Base-by-base conservation (phyloP, 2,329 filamentous ascomycete genomes). In the Ceratocystis cubensis region DNA sequence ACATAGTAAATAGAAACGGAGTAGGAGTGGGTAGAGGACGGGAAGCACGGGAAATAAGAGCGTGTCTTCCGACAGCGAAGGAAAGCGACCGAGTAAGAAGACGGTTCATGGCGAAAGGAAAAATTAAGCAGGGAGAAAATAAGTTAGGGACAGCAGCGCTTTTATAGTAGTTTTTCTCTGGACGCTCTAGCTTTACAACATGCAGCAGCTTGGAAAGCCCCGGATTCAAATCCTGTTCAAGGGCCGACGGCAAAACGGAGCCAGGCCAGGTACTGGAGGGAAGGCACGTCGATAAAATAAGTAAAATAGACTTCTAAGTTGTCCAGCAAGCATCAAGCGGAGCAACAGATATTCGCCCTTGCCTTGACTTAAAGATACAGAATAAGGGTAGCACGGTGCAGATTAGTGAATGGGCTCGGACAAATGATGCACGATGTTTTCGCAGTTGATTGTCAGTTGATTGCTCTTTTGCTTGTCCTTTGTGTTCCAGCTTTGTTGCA, bases 1-100 rank as follows among this genome's bases (percentile, higher is more conserved):
- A 68, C 57, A 69, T 66, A 17, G 63, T 57, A 30, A 65, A 59
- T 17, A 61, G 56, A 48, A 68, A 66, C 22, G 67, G 44, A n/a
- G 59, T 25, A 44, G 28, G 61, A n/a, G 59, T n/a, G 30, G 56
- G 53, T 10, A 30, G 25, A 53, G 46, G 30, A 25, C 56, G 46
- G 46, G 57, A 48, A 65, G 50, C 48, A 37, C 62, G 15, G 62
- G 48, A 33, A 56, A 64, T 25, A 8, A 65, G 56, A 48, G 56
- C 33, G 2, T 53, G 22, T 65, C 56, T 65, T 56, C 56, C 56
- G 44, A 65, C 44, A 50, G 41, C 56, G 61, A 66, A 33, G 5
- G 65, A 56, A 22, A 63, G 61, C 48, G 59, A 37, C 45, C 65
- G 65, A 46, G 59, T 17, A 25, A 66, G 48, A 30, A 66, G 46